A percentile compares a stretch with the other conserved stretches of the same genome.
Conservation (phyloP, 75 land plant genomes). For the Picea glauca region DNA sequence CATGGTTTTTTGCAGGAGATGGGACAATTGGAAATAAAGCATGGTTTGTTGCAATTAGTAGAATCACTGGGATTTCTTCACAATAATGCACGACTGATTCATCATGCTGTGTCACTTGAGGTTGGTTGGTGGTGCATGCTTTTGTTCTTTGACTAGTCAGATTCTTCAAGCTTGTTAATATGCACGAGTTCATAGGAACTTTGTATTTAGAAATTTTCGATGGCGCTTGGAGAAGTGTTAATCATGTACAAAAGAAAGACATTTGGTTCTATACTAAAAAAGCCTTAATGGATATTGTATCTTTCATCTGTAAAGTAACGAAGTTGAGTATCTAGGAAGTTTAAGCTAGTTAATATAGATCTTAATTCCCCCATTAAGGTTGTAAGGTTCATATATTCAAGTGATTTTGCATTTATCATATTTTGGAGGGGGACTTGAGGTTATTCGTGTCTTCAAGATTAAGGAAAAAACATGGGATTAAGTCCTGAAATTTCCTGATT, state of each 20-base stretch:
- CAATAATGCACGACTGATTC: conserved; percentile 86
- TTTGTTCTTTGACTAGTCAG: not conserved
- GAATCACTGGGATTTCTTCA: conserved; percentile 89
- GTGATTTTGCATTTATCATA: not conserved
- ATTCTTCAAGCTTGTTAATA: not conserved
- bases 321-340: not conserved
- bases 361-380: not conserved
- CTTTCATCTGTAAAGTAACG: not conserved
- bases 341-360: not conserved
- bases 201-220: not conserved
- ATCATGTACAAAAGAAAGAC: not conserved
- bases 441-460: too few relatives aligned
- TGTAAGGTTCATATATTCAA: not conserved
- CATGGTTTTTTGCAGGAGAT: conserved; percentile 61
- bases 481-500: not conserved
- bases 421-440: not conserved
- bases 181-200: not conserved
- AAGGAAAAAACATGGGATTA: not conserved
- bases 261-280: not conserved
- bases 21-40: conserved; percentile 90
- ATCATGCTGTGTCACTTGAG: conserved; percentile 96
- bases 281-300: not conserved
- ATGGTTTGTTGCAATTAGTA: conserved; percentile 89
- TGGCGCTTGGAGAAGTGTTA: not conserved
- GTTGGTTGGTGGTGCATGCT: conserved; percentile 23